phyloP scores from a whole-genome alignment of 352 stramenopile species.

The Globisporangium ultimum region DNA sequence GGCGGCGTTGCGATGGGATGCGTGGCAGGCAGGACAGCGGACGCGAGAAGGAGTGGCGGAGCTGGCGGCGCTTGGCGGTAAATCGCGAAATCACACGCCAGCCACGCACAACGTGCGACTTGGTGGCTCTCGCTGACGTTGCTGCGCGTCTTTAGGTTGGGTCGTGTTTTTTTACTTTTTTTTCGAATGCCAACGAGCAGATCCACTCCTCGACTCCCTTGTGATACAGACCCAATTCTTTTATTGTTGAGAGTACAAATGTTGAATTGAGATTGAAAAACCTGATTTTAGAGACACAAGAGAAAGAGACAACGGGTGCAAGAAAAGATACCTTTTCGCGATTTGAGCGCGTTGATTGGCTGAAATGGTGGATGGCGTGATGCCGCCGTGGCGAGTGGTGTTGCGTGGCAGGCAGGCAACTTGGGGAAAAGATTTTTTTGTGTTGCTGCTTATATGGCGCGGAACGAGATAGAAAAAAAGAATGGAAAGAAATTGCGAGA shows the following conservation, averaged over 20 bases:
- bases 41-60: background rate
- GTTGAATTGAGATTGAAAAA: background rate
- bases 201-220: slow-evolving; percentile 2
- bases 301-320: slow-evolving; percentile 6
- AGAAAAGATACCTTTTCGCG: slow-evolving; percentile 20
- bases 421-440: slow-evolving; percentile 11
- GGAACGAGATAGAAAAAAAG: slow-evolving; percentile 12
- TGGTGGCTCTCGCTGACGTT: slow-evolving; percentile 9
- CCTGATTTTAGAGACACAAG: slow-evolving; percentile 4
- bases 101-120: too few relatives aligned
- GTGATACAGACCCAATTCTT: background rate
- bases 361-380: slow-evolving; percentile 12
- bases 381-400: slow-evolving; percentile 3
- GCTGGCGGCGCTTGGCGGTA: slow-evolving; percentile 8
- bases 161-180: slow-evolving; percentile 6
- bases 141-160: slow-evolving; percentile 10
- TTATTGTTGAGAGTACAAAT: too few relatives aligned
- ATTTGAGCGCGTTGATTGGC: slow-evolving; percentile 17
- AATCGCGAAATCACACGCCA: slow-evolving; percentile 4
- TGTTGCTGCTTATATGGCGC: too few relatives aligned
- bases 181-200: slow-evolving; percentile 11
- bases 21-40: too few relatives aligned
- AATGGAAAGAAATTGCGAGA: slow-evolving; percentile 22
- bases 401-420: slow-evolving; percentile 2
- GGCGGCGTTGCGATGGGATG: too few relatives aligned